Evolutionary conservation across 1,284 basidiomycete species (phyloP).

Genomic region (Malassezia sympodialis): DNA sequence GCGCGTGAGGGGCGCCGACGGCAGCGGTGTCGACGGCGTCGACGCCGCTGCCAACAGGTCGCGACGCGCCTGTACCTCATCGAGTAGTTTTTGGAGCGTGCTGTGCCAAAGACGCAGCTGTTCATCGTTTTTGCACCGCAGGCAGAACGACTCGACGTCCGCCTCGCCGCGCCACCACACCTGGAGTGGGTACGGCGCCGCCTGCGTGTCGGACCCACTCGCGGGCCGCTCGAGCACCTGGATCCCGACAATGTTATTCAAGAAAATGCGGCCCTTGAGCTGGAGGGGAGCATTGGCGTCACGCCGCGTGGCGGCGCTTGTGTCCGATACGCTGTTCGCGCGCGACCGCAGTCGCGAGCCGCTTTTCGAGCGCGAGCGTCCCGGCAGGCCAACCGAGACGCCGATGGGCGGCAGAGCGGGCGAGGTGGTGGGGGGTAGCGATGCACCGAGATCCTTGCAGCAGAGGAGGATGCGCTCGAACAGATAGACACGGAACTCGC

Average conservation of each 20-base stretch:
- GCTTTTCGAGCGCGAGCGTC: slow-evolving; percentile 28
- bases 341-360: slow-evolving; percentile 30
- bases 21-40: neutral
- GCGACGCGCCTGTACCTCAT: slow-evolving; percentile 48
- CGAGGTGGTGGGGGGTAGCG: slow-evolving; percentile 46
- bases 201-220: slow-evolving; percentile 19
- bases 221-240: slow-evolving; percentile 49
- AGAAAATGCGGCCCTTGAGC: slow-evolving; percentile 91
- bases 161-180: slow-evolving; percentile 91
- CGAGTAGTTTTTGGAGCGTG: slow-evolving; percentile 75
- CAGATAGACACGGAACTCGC: slow-evolving; percentile 96
- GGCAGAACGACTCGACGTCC: slow-evolving; percentile 78
- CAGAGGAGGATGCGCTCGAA: slow-evolving; percentile 98
- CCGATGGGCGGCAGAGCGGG: slow-evolving; percentile 34
- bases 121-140: slow-evolving; percentile 85
- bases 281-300: slow-evolving; percentile 55
- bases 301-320: slow-evolving; percentile 51
- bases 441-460: slow-evolving; percentile 68
- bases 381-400: slow-evolving; percentile 25
- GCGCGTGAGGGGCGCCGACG: neutral
- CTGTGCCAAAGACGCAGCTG: slow-evolving; percentile 85
- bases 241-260: slow-evolving; percentile 84
- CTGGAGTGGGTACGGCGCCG: slow-evolving; percentile 54
- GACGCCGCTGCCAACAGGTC: slow-evolving; percentile 21
- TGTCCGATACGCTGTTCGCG: slow-evolving; percentile 21